Percentiles rank a stretch among this genome's conserved stretches.
Conservation (phyloP, 2,329 filamentous ascomycete species). For the Aureobasidium mangrovei region DNA sequence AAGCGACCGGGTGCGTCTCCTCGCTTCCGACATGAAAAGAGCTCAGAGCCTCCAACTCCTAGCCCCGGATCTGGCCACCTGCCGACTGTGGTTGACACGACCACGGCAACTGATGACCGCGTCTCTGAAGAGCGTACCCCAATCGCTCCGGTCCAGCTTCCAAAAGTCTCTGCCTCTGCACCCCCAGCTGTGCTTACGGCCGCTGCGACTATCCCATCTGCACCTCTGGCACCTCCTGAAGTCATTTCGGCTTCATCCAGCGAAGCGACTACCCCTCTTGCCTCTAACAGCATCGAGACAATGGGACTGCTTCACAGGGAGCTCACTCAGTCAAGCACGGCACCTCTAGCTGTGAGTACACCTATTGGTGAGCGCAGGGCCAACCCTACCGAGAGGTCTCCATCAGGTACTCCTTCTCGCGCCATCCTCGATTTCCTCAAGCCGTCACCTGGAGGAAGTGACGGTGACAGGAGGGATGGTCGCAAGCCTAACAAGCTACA, state of each 20-base stretch:
- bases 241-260: conserved; percentile 33
- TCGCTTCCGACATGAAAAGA: conserved; percentile 49
- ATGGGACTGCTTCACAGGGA: conserved; percentile 25
- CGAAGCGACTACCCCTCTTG: conserved; percentile 28
- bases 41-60: conserved; percentile 45
- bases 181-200: conserved; percentile 19
- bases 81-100: conserved; percentile 11
- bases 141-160: conserved; percentile 23
- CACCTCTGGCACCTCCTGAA: conserved; percentile 26
- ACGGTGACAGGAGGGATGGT: conserved; percentile 48
- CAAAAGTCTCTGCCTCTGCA: conserved; percentile 25
- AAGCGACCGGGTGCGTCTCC: conserved; percentile 71
- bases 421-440: conserved; percentile 59
- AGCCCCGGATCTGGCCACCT: conserved; percentile 19
- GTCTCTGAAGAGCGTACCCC: conserved; percentile 19
- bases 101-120: conserved; percentile 13
- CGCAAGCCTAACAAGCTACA: conserved; percentile 82
- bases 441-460: conserved; percentile 52
- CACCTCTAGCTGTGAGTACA: conserved; percentile 16
- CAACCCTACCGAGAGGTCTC: conserved; percentile 21
- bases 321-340: conserved; percentile 13
- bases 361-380: conserved; percentile 17
- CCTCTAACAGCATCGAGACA: conserved; percentile 22
- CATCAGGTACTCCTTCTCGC: conserved; percentile 21
- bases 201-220: not conserved